These are phyloP conservation scores for Lactarius trivialis DNA, from an alignment of 768 basidiomycete species.

Conservation along the genomic window DNA sequence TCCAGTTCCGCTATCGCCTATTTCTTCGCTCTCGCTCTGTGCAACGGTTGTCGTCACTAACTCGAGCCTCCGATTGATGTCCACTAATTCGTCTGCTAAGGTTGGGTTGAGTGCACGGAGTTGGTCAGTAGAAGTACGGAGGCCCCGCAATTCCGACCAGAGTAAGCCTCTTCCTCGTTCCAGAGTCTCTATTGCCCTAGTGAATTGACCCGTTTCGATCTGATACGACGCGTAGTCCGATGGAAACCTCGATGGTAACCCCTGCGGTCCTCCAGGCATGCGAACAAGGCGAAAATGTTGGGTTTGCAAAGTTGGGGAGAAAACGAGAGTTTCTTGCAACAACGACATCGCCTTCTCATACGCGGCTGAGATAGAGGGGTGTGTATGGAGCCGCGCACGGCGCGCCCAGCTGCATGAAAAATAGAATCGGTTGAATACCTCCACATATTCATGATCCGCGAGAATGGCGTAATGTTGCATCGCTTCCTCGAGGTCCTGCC, in stretches of 20 bases:
- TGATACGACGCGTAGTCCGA: background rate
- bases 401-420: background rate
- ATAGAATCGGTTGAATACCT: background rate
- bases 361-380: too few relatives aligned
- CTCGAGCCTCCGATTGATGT: background rate
- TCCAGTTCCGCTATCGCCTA: background rate
- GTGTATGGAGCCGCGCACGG: background rate
- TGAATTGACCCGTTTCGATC: background rate
- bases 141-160: conserved; percentile 9
- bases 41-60: background rate
- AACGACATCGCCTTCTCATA: too few relatives aligned
- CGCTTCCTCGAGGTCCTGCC: background rate
- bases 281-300: background rate
- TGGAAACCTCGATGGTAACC: background rate
- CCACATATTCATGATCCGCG: background rate
- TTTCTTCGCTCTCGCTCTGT: background rate
- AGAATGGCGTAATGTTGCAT: background rate
- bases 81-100: background rate
- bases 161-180: conserved; percentile 3
- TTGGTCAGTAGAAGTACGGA: background rate
- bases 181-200: background rate
- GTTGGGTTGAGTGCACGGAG: background rate
- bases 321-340: too few relatives aligned
- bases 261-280: too few relatives aligned
- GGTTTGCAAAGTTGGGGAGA: too few relatives aligned